Evolutionary conservation across 345 rosid genomes (phyloP).

Genomic region (Bretschneidera sinensis): DNA sequence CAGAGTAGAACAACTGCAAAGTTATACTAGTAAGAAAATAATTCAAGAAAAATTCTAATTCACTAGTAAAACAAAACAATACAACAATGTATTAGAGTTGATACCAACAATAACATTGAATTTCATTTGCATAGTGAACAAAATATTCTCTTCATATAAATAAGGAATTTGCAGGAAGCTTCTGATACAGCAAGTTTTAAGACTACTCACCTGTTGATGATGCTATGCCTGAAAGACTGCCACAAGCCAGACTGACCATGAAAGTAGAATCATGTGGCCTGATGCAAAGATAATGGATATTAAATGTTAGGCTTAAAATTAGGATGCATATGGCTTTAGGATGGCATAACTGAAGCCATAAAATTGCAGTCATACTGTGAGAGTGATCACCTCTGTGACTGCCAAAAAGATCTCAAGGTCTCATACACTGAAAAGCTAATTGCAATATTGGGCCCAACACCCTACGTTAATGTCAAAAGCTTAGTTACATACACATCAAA

Average conservation of each 20-base stretch:
- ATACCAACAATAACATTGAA: not conserved
- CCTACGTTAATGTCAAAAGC: constrained; percentile 36
- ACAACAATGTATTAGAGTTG: not conserved
- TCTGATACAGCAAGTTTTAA: constrained; percentile 6
- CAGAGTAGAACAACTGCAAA: not conserved
- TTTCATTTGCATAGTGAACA: not conserved
- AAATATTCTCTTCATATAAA: not conserved
- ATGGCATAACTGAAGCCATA: not conserved
- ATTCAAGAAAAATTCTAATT: not conserved
- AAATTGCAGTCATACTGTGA: not conserved
- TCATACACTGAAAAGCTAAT: constrained; percentile 89
- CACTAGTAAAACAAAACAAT: not conserved
- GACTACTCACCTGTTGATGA: constrained; percentile 80
- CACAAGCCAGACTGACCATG: constrained; percentile 79
- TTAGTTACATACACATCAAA: not conserved
- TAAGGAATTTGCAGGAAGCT: not conserved
- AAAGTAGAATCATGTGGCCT: constrained; percentile 80
- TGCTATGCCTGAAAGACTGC: constrained; percentile 96
- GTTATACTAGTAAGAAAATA: not conserved
- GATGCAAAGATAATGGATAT: constrained; percentile 5
- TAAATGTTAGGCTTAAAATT: not conserved
- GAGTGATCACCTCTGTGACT: constrained; percentile 52
- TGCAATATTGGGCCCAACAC: constrained; percentile 92
- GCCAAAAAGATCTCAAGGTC: constrained; percentile 78
- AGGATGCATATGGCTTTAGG: not conserved